These are phyloP conservation scores for Arctostaphylos glauca DNA, from an alignment of 148 eudicot genomes.

Conservation along the genomic window DNA sequence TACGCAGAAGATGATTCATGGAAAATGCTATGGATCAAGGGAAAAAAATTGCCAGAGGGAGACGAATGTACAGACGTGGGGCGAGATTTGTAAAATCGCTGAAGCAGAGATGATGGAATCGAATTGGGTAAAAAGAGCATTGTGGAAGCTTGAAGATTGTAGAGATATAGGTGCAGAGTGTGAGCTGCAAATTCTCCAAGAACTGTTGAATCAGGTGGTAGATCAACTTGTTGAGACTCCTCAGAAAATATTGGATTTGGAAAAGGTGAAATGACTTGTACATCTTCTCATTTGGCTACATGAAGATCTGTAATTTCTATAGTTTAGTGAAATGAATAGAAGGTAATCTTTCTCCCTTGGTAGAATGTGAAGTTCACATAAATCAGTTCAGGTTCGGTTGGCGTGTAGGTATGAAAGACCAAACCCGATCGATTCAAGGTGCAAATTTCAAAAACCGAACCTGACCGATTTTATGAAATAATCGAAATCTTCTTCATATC, in stretches of 20 bases:
- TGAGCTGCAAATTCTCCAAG: conserved; percentile 44
- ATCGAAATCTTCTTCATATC: no score
- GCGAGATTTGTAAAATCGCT: conserved; percentile 44
- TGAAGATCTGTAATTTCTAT: not conserved
- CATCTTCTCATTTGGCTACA: not conserved
- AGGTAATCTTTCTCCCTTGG: not conserved
- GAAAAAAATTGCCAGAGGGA: conserved; percentile 23
- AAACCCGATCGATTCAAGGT: no score
- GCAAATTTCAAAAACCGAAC: no score
- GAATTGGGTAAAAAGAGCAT: conserved; percentile 38
- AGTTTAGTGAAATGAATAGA: not conserved
- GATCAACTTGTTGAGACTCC: conserved; percentile 35
- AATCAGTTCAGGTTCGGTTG: no score
- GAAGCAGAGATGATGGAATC: conserved; percentile 42
- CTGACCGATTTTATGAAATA: no score
- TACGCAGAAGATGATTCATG: conserved; percentile 20
- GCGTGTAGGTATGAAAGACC: no score
- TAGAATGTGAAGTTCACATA: not conserved
- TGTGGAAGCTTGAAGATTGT: conserved; percentile 29
- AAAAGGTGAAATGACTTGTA: not conserved
- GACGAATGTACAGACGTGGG: conserved; percentile 33
- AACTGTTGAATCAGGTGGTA: conserved; percentile 50
- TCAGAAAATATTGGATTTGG: not conserved
- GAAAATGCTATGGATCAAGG: conserved; percentile 21
- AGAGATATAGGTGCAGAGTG: conserved; percentile 37